Percentiles rank a stretch among this genome's conserved stretches.
Conservation (phyloP, 495 filamentous ascomycete genomes). For the Recurvomyces mirabilis region DNA sequence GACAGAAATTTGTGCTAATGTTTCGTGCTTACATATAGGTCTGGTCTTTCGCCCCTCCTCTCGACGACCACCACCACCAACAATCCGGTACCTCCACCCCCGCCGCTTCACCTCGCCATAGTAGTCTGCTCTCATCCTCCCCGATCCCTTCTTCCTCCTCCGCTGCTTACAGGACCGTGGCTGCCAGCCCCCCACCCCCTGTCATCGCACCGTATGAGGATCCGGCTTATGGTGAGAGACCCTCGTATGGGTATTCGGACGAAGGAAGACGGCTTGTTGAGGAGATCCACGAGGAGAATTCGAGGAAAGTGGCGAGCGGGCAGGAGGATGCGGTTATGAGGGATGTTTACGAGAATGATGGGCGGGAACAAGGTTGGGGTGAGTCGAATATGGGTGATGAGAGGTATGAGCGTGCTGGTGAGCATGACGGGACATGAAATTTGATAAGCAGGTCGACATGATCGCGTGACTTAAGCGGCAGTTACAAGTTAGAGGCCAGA, state of each 20-base stretch:
- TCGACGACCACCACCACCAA: constrained; percentile 30
- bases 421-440: not conserved
- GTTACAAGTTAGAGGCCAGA: too few relatives aligned
- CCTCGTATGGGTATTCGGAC: not conserved
- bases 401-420: not conserved
- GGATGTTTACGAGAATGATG: constrained; percentile 4
- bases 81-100: not conserved
- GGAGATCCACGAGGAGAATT: not conserved
- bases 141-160: not conserved
- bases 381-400: too few relatives aligned
- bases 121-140: not conserved
- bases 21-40: constrained; percentile 42
- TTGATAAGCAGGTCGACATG: too few relatives aligned
- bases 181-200: too few relatives aligned
- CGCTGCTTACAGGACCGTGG: not conserved
- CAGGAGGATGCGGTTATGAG: constrained; percentile 8
- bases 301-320: not conserved
- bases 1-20: not conserved
- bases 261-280: too few relatives aligned
- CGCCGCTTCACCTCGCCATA: not conserved
- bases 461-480: not conserved
- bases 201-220: constrained; percentile 3
- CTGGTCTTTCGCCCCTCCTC: constrained; percentile 82
- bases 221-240: constrained; percentile 8
- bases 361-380: too few relatives aligned